Conservation (phyloP, 176 grass and related monocot species). For the Thinopyrum elongatum region DNA sequence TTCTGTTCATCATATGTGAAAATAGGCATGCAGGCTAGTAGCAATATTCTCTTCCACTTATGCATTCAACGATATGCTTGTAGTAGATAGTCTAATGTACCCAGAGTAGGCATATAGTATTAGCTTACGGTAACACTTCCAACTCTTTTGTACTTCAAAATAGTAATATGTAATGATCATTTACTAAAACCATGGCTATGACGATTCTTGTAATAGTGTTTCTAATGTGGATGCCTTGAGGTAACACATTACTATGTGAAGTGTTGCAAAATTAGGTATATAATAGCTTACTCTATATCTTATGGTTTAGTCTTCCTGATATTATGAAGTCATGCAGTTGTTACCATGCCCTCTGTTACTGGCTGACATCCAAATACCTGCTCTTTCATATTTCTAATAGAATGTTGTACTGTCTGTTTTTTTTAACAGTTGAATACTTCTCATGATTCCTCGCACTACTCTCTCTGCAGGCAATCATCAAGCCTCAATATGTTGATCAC, state of each 20-base stretch:
- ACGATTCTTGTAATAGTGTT: background rate
- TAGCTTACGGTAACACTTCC: background rate
- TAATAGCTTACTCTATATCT: background rate
- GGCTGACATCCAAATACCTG: background rate
- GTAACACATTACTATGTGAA: background rate
- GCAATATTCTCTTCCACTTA: background rate
- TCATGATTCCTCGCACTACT: background rate
- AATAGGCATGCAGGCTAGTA: background rate
- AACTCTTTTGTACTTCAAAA: background rate
- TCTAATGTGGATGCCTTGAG: background rate
- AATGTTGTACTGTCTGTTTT: background rate
- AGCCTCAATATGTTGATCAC: conserved; percentile 88
- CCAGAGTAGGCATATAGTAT: background rate
- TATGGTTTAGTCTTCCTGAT: background rate
- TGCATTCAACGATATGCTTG: background rate
- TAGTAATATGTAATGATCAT: background rate
- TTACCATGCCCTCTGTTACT: background rate
- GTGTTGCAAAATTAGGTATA: background rate
- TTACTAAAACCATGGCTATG: background rate
- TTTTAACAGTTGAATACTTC: conserved; percentile 13
- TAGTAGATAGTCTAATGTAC: background rate
- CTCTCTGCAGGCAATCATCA: conserved; percentile 66
- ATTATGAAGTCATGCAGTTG: background rate
- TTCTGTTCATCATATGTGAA: background rate
- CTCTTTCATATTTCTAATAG: background rate